phyloP scores from a whole-genome alignment of 177 flowering plant species.

The Vitis hybrid region DNA sequence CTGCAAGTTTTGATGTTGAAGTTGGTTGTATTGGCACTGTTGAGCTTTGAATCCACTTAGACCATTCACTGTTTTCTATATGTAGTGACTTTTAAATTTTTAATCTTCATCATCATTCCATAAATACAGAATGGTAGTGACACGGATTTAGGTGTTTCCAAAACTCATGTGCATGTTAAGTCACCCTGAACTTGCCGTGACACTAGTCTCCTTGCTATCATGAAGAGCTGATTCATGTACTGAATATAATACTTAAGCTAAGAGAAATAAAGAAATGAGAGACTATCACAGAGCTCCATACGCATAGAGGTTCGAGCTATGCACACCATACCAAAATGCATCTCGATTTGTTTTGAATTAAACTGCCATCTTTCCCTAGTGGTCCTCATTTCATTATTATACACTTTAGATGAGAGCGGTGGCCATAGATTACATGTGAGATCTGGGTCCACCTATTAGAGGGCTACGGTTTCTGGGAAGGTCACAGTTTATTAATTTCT shows the following conservation, averaged over 20 bases:
- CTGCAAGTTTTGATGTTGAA: background rate
- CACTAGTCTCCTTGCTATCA: too few species aligned
- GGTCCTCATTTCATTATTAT: background rate
- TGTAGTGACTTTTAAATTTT: too few species aligned
- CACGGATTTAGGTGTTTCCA: too few species aligned
- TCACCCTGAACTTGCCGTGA: too few species aligned
- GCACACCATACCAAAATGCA: background rate
- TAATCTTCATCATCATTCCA: too few species aligned
- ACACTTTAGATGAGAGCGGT: background rate
- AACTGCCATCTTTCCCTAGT: background rate
- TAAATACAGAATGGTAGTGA: too few species aligned
- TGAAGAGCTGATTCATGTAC: too few species aligned
- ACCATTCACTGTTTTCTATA: too few species aligned
- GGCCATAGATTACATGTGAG: background rate
- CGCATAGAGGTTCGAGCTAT: constrained; percentile 5
- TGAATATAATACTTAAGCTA: too few species aligned
- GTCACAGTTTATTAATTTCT: background rate
- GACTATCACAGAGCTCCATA: too few species aligned
- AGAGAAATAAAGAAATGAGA: too few species aligned
- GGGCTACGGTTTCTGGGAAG: background rate
- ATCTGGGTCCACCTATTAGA: background rate
- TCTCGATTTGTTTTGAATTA: background rate
- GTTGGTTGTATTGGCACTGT: background rate
- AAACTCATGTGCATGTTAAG: too few species aligned
- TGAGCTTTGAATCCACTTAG: background rate